Percentiles rank a stretch among this genome's conserved stretches.
phyloP scores from a whole-genome alignment of 2,329 filamentous ascomycete genomes.

The Aspergillus sojae region DNA sequence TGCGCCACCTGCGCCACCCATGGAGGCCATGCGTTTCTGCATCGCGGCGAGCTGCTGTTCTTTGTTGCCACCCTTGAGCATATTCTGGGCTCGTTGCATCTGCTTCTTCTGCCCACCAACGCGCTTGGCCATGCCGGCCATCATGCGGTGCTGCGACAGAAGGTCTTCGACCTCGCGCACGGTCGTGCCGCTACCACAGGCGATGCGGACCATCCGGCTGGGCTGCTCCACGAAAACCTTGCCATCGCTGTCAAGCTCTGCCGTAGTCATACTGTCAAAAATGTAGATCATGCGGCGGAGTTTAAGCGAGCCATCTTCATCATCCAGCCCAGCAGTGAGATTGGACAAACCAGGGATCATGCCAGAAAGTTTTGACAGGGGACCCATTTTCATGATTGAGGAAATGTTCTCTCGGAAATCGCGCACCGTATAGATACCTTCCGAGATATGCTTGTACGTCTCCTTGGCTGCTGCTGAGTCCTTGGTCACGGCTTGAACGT shows the following conservation, averaged over 20 bases:
- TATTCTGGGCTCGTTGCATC: conserved; percentile 89
- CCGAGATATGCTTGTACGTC: conserved; percentile 97
- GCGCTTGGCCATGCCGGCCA: conserved; percentile 99
- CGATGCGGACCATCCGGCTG: conserved; percentile 87
- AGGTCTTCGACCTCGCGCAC: conserved; percentile 95
- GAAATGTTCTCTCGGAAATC: conserved; percentile 93
- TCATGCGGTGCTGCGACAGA: conserved; percentile 97
- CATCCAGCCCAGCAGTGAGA: conserved; percentile 95
- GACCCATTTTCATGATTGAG: conserved; percentile 99
- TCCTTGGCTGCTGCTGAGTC: conserved; percentile 82
- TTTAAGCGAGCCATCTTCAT: conserved; percentile 91
- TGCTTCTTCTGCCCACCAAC: conserved; percentile 98
- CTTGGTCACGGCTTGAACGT: conserved; percentile 91
- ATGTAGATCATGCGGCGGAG: conserved; percentile 99
- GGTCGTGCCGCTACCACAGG: conserved; percentile 83
- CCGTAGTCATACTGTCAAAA: conserved; percentile 95
- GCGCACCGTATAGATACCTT: conserved; percentile 93
- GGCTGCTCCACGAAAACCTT: conserved; percentile 93
- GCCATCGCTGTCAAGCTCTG: conserved; percentile 93
- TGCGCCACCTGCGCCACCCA: conserved; percentile 73
- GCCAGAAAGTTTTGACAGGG: conserved; percentile 92
- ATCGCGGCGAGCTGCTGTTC: conserved; percentile 93
- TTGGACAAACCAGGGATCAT: conserved; percentile 97
- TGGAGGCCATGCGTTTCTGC: conserved; percentile 91
- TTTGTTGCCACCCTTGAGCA: conserved; percentile 88